Base-by-base conservation (phyloP, 2,329 filamentous ascomycete species). In the Scedosporium apiospermum region DNA sequence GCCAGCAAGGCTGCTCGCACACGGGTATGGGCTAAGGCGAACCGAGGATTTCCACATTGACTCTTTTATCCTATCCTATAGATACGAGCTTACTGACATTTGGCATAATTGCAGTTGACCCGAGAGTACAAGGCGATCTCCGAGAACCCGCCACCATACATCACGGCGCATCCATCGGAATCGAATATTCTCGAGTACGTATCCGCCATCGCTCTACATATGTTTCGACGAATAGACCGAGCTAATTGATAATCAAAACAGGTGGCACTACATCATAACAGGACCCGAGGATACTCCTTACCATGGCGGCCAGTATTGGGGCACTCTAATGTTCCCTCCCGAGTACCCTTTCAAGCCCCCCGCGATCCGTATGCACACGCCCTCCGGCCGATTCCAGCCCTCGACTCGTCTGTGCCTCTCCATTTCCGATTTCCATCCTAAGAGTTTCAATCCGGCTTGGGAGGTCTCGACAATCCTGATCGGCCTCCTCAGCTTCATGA, bases 341-440 rank as follows among this genome's bases (percentile, higher is more conserved):
- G 93, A 97, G 79, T 99, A 99, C 74, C 95, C 95, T 27, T 99
- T 97, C 76, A 93, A 93, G 12, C 95, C 95, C 38, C 95, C 95
- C 4, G 92, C 95, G 2, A 99, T 99, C 75, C 91, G 93, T 72
- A 99, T 99, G 95, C 95, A 98, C 80, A 99, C 95, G 0, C 95
- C 95, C 1, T 93, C 89, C 12, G 95, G 95, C 64, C 90, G 95
- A 71, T 99, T 99, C 78, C 91, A 96, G 73, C 91, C 93, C 2
- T 95, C 89, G 1, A 93, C 91, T 14, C 86, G 95, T 59, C 85
- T 99, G 23, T 99, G 95, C 71, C 88, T 99, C 58, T 96, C 90
- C 71, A 99, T 99, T 70, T 93, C 88, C 69, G 95, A 99, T 73
- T 99, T 98, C 77, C 95, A 99, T 73, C 95, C 95, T 3, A 96